Evolutionary conservation across 306 rosid genomes (phyloP).

Genomic region (Purshia tridentata): DNA sequence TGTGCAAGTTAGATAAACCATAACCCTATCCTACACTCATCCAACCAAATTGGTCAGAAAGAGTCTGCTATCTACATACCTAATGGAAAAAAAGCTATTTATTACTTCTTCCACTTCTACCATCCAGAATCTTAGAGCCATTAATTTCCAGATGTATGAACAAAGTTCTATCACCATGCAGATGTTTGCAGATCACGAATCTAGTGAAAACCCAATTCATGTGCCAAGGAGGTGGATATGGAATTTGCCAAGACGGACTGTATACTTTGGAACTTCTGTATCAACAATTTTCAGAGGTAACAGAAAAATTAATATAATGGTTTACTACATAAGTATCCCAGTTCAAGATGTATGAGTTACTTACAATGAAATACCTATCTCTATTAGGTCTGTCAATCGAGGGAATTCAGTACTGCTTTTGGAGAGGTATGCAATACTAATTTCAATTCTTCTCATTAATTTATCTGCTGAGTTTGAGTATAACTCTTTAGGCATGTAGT

Average conservation of each 20-base stretch:
- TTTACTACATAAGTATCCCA: constrained; percentile 22
- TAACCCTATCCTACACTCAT: background rate
- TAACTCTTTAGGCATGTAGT: background rate
- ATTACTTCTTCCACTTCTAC: constrained; percentile 6
- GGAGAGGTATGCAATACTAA: constrained; percentile 74
- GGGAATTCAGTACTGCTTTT: constrained; percentile 87
- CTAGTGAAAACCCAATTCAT: constrained; percentile 64
- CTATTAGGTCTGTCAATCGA: constrained; percentile 69
- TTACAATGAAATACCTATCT: constrained; percentile 28
- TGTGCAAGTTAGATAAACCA: background rate
- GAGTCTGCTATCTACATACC: background rate
- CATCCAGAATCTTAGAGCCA: background rate
- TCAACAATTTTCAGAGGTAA: constrained; percentile 72
- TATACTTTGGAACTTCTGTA: constrained; percentile 88
- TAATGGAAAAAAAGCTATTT: background rate
- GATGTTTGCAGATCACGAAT: constrained; percentile 83
- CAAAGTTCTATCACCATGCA: constrained; percentile 36
- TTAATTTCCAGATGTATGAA: background rate
- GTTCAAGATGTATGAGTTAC: constrained; percentile 18
- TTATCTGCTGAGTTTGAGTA: background rate
- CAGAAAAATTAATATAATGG: constrained; percentile 10
- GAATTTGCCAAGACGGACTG: constrained; percentile 79
- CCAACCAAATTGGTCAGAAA: background rate
- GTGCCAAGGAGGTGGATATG: constrained; percentile 89
- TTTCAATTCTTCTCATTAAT: constrained; percentile 19